Evolutionary conservation across 345 rosid genomes (phyloP).

Genomic region (Eutrema heterophyllum): DNA sequence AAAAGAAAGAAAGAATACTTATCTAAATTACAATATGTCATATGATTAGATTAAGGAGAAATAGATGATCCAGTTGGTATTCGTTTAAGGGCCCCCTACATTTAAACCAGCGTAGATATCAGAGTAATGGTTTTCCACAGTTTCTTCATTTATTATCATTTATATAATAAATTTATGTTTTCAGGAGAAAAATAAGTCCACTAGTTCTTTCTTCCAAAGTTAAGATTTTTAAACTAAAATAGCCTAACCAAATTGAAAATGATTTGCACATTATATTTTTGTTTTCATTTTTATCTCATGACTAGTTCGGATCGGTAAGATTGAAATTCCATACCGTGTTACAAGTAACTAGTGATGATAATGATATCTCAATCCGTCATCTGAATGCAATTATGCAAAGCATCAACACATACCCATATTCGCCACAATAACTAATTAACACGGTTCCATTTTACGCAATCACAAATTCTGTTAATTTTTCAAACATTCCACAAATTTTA

Average conservation of each 20-base stretch:
- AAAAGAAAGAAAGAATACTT: not conserved
- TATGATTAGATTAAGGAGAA: not conserved
- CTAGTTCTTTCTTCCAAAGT: not conserved
- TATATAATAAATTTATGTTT: not conserved
- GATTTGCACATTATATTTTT: not conserved
- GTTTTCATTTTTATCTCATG: not conserved
- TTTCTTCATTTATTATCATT: not conserved
- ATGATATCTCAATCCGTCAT: not conserved
- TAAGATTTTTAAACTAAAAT: not conserved
- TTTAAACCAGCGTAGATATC: slow-evolving; percentile 4
- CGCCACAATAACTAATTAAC: not conserved
- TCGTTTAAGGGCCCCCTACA: not conserved
- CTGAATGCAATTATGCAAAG: not conserved
- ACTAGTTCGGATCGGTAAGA: not conserved
- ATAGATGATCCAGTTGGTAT: not conserved
- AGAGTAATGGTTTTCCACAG: not conserved
- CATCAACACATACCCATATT: not conserved
- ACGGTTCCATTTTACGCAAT: not conserved
- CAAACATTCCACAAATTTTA: not conserved
- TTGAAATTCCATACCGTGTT: not conserved
- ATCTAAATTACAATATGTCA: not conserved
- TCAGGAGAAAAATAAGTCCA: not conserved
- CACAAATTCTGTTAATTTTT: not conserved
- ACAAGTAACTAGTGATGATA: not conserved
- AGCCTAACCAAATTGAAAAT: not conserved